phyloP scores from a whole-genome alignment of 768 basidiomycete species.

The Podaxis carcinomalis region DNA sequence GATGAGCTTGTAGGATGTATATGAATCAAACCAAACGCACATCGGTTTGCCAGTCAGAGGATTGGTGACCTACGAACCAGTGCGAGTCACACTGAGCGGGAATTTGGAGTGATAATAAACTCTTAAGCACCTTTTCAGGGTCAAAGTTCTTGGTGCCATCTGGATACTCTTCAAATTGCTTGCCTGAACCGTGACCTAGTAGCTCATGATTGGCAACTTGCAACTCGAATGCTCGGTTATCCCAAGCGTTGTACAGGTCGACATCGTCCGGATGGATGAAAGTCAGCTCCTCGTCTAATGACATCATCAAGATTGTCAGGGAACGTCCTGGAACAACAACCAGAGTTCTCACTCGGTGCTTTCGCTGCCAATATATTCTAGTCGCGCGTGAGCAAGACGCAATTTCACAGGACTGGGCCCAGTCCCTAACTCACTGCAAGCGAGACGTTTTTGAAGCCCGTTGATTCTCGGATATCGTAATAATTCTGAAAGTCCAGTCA shows the following conservation, averaged over 20 bases:
- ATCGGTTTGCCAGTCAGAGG: constrained; percentile 76
- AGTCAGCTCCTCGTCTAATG: constrained; percentile 67
- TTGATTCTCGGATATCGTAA: constrained; percentile 75
- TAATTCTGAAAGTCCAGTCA: constrained; percentile 49
- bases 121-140: constrained; percentile 45
- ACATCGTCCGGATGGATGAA: constrained; percentile 81
- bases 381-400: not conserved
- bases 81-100: not conserved
- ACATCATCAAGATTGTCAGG: not conserved
- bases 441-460: constrained; percentile 89
- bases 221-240: constrained; percentile 73
- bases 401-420: not conserved
- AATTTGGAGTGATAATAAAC: not conserved
- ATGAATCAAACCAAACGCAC: constrained; percentile 31
- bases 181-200: constrained; percentile 82
- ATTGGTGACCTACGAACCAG: constrained; percentile 57
- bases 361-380: constrained; percentile 88
- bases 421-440: constrained; percentile 50
- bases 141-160: constrained; percentile 85
- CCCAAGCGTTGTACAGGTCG: constrained; percentile 73
- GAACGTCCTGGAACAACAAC: not conserved
- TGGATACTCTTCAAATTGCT: constrained; percentile 71
- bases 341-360: constrained; percentile 55
- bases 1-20: not conserved
- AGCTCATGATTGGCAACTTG: constrained; percentile 92